phyloP scores from a whole-genome alignment of 345 rosid genomes.

The Bruguiera gymnorhiza region DNA sequence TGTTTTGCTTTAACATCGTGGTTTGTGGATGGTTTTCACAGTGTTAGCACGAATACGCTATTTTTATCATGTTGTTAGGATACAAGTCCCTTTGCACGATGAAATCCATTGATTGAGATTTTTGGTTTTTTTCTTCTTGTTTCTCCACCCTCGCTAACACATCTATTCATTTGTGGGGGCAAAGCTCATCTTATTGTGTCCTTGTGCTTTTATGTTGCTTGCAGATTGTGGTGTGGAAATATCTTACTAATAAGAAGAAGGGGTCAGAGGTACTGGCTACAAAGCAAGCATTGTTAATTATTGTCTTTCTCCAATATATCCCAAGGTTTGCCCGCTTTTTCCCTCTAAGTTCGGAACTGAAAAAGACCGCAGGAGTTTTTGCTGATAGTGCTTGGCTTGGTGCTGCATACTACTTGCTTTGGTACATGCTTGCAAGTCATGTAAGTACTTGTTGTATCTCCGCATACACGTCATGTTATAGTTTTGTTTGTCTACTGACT shows the following conservation, averaged over 20 bases:
- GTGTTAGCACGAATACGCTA: too few relatives aligned
- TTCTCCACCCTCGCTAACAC: not conserved
- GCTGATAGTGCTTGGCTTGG: slow-evolving; percentile 85
- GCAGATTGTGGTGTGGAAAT: slow-evolving; percentile 73
- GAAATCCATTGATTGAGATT: too few relatives aligned
- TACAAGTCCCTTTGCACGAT: too few relatives aligned
- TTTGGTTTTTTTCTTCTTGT: not conserved
- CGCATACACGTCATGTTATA: too few relatives aligned
- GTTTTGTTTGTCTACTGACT: too few relatives aligned
- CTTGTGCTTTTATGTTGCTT: slow-evolving; percentile 4
- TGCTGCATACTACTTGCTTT: slow-evolving; percentile 81
- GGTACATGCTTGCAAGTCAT: slow-evolving; percentile 89
- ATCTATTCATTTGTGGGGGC: not conserved
- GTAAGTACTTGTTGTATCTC: slow-evolving; percentile 40
- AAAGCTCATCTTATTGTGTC: not conserved
- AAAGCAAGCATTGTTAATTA: slow-evolving; percentile 49
- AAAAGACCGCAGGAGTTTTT: slow-evolving; percentile 76
- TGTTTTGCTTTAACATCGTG: too few relatives aligned
- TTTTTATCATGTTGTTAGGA: too few relatives aligned
- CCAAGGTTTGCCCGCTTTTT: slow-evolving; percentile 71
- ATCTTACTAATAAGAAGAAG: slow-evolving; percentile 42
- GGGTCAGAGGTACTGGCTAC: slow-evolving; percentile 60
- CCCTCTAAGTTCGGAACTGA: slow-evolving; percentile 75
- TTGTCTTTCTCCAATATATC: slow-evolving; percentile 68
- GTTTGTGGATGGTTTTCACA: too few relatives aligned